phyloP scores from a whole-genome alignment of 176 grass and related monocot genomes.

The Carex myosuroides region DNA sequence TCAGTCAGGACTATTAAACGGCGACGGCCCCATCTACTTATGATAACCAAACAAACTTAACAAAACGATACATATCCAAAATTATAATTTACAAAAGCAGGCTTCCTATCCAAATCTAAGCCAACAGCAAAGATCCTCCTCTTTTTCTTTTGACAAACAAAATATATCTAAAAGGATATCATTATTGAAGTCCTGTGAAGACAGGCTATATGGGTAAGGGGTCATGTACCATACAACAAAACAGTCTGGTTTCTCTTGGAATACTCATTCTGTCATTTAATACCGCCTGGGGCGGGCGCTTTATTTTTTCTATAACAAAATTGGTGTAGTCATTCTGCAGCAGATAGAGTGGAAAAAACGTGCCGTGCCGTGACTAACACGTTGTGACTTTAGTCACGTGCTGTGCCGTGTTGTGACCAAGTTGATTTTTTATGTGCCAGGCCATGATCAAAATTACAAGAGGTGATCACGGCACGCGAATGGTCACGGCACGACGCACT shows the following conservation, averaged over 20 bases:
- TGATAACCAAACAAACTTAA: background rate
- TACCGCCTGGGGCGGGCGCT: background rate
- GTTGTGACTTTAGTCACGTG: too few relatives aligned
- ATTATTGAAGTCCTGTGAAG: background rate
- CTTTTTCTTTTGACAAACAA: background rate
- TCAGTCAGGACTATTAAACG: background rate
- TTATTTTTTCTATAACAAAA: background rate
- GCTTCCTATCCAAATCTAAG: background rate
- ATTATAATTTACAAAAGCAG: background rate
- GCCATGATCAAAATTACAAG: too few relatives aligned
- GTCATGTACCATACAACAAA: background rate
- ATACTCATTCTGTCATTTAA: background rate
- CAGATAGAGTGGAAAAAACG: background rate
- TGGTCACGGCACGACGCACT: too few relatives aligned
- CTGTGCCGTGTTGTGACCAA: too few relatives aligned
- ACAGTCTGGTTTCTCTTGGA: background rate
- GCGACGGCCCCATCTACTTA: background rate
- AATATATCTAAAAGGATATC: background rate
- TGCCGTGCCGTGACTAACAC: too few relatives aligned
- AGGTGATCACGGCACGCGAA: too few relatives aligned
- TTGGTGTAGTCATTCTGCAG: background rate
- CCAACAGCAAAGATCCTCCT: background rate
- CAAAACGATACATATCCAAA: background rate
- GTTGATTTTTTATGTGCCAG: too few relatives aligned
- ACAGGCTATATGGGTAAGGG: background rate